Base-by-base conservation (phyloP, 164 flowering plant genomes). In the Magnolia kwangsiensis region DNA sequence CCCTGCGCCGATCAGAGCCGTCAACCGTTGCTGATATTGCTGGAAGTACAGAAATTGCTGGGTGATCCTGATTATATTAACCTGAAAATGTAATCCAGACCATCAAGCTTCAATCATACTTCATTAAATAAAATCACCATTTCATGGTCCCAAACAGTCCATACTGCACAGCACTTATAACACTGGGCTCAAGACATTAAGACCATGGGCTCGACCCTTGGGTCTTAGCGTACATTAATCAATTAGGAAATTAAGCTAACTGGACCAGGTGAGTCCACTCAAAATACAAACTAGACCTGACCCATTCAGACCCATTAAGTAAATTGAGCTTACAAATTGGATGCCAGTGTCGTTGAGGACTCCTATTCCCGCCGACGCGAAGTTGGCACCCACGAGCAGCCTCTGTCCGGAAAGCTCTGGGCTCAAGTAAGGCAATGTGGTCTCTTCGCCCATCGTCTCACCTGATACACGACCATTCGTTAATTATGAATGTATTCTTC, bases 291-390 rank as follows among this genome's bases (percentile, higher is more conserved):
- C 45, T 37, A 5, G 4, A 37, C 45, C 45, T 37, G 45, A 5
- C 45, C 45, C 45, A 3, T 37, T 37, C 4, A 37, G 45, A 68
- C 71, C 71, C 49, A 29, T 50, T 37, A 16, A 9, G 72, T 8
- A 1, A 19, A 20, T 24, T 7, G 29, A 20, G 75, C 93, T 86
- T 86, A 92, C 97, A 85, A 92, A 90, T 76, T 89, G 94, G 75
- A 83, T 11, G 10, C 97, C 95, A 0, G 94, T 92, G 84, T 92
- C 96, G 8, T 88, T 86, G 11, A 92, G 94, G 75, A 92, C 86
- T 69, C 95, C 97, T 24, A 90, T 75, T 6, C 97, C 97, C 0
- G 97, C 97, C 0, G 97, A 92, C 69, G 93, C 97, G 51, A 92
- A 92, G 84, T 92, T 92, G 61, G 97, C 97, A 6, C 97, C 97